Conservation (phyloP, 495 filamentous ascomycete genomes). For the Rostrohypoxylon terebratum region DNA sequence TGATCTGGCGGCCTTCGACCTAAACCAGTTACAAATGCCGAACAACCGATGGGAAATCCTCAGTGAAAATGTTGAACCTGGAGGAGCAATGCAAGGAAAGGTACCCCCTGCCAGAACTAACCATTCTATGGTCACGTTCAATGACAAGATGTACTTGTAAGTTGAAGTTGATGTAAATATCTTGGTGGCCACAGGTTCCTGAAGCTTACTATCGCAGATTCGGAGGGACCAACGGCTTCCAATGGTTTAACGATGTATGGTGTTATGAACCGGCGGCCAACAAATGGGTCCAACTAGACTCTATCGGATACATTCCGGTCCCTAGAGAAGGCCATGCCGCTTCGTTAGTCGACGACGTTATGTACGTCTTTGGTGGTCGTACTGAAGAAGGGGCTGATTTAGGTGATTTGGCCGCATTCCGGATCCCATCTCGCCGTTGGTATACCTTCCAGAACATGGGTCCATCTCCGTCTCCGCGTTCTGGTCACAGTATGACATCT, state of each 20-base stretch:
- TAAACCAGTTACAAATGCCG: conserved; percentile 90
- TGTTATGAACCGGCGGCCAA: conserved; percentile 87
- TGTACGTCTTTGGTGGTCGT: conserved; percentile 99
- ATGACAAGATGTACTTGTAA: conserved; percentile 94
- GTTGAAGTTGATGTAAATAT: conserved; percentile 48
- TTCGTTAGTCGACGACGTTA: conserved; percentile 92
- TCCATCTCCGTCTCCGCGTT: conserved; percentile 89
- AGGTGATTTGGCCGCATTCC: conserved; percentile 94
- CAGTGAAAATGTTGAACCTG: conserved; percentile 78
- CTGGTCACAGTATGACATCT: conserved; percentile 97
- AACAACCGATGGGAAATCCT: conserved; percentile 94
- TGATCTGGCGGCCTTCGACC: conserved; percentile 94
- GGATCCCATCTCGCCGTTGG: conserved; percentile 91
- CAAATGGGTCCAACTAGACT: conserved; percentile 87
- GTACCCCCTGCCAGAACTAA: conserved; percentile 95
- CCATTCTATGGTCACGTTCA: conserved; percentile 90
- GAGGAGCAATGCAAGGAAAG: conserved; percentile 70
- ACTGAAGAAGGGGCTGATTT: conserved; percentile 91
- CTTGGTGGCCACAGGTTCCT: conserved; percentile 1
- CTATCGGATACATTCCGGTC: conserved; percentile 95
- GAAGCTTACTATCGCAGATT: conserved; percentile 69
- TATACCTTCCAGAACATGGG: conserved; percentile 99
- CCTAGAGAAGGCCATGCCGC: conserved; percentile 95
- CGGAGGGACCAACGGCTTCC: conserved; percentile 91
- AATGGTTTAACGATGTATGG: conserved; percentile 99